These are phyloP conservation scores for Melampsora americana DNA, from an alignment of 1,284 basidiomycete species.

Conservation along the genomic window DNA sequence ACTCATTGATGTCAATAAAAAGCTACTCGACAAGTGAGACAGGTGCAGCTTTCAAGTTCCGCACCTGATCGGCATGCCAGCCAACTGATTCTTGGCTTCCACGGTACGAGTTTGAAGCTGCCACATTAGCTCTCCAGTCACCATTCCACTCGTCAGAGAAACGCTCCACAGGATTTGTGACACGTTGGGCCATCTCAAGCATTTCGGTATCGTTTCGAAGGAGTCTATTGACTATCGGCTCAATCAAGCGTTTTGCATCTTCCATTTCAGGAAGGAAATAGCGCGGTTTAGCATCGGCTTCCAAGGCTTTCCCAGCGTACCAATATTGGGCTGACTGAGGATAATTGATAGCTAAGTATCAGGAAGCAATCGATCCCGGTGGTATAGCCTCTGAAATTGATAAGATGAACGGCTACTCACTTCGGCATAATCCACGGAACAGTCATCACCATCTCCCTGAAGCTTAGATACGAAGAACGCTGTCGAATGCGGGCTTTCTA, in stretches of 20 bases:
- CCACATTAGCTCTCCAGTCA: constrained; percentile 80
- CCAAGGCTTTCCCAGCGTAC: constrained; percentile 67
- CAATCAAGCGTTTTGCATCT: constrained; percentile 71
- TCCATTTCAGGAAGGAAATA: constrained; percentile 71
- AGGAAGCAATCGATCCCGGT: background rate
- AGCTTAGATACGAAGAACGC: constrained; percentile 65
- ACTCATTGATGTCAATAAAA: constrained; percentile 54
- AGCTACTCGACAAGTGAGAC: constrained; percentile 71
- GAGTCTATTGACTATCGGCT: constrained; percentile 71
- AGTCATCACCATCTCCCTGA: constrained; percentile 55
- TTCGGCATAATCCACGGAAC: constrained; percentile 37
- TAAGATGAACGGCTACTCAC: background rate
- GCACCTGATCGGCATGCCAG: constrained; percentile 21
- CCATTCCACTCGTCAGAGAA: constrained; percentile 73
- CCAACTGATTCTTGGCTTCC: constrained; percentile 66
- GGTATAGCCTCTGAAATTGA: background rate
- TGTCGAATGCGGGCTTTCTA: constrained; percentile 78
- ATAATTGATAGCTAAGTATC: background rate
- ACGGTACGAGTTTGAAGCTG: constrained; percentile 82
- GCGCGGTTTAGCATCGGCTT: constrained; percentile 60
- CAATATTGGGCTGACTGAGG: constrained; percentile 56
- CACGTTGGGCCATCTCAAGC: constrained; percentile 12
- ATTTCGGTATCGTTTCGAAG: constrained; percentile 60
- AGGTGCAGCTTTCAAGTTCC: constrained; percentile 11
- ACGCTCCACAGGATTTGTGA: constrained; percentile 53